Percentiles rank a stretch among this genome's conserved stretches.
phyloP scores from a whole-genome alignment of 495 filamentous ascomycete species.

The Penicillium ochrochloron region DNA sequence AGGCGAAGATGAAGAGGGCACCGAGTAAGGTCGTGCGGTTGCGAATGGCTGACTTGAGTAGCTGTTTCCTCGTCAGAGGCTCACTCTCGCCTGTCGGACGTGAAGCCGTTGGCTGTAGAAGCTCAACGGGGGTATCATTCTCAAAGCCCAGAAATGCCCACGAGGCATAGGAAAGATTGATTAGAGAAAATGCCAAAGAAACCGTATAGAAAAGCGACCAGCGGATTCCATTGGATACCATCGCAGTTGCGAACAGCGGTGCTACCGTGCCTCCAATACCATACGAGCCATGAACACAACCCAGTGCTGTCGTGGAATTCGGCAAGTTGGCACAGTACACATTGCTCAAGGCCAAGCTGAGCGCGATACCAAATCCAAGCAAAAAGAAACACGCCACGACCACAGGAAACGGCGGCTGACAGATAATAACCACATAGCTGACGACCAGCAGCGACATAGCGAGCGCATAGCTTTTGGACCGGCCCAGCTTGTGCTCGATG shows the following conservation, averaged over 20 bases:
- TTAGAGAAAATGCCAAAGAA: conserved; percentile 42
- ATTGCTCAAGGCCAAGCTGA: conserved; percentile 73
- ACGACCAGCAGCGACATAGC: conserved; percentile 53
- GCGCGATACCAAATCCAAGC: conserved; percentile 67
- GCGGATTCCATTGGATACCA: conserved; percentile 37
- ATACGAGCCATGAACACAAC: conserved; percentile 70
- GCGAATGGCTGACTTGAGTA: conserved; percentile 54
- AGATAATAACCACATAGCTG: conserved; percentile 67
- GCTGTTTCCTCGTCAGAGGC: conserved; percentile 74
- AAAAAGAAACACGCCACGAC: conserved; percentile 69
- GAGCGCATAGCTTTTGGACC: conserved; percentile 63
- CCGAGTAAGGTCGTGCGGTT: conserved; percentile 68
- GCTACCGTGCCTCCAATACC: conserved; percentile 72
- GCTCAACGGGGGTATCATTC: conserved; percentile 49
- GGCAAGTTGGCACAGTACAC: conserved; percentile 74
- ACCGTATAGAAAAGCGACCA: conserved; percentile 42
- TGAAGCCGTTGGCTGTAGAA: conserved; percentile 45
- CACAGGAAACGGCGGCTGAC: conserved; percentile 68
- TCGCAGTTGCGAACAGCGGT: conserved; percentile 72
- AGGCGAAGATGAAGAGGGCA: conserved; percentile 78
- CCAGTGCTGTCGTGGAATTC: conserved; percentile 64
- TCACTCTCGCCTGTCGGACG: conserved; percentile 20
- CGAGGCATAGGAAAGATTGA: conserved; percentile 52
- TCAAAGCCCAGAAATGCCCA: conserved; percentile 62
- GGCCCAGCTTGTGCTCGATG: conserved; percentile 60